Base-by-base conservation (phyloP, 2,329 filamentous ascomycete genomes). In the Fusarium lyarnte region DNA sequence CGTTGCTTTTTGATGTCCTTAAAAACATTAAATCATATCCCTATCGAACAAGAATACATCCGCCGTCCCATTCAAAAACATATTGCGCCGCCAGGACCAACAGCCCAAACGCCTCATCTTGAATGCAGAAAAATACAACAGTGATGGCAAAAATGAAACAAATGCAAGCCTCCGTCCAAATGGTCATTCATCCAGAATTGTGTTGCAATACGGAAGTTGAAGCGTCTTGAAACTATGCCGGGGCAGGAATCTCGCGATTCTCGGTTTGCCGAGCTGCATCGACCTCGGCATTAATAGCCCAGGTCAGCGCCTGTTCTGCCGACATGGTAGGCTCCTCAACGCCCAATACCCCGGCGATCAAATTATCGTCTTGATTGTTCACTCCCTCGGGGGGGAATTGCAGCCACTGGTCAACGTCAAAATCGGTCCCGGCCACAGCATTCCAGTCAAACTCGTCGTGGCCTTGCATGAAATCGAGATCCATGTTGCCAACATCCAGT, bases 391-490 rank as follows among this genome's bases (percentile, higher is more conserved):
- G 83, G 10, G 87, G 87, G 69, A 88, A 90, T 66, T 89, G 86
- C 27, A 90, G 81, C 86, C 87, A 90, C 73, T 89, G 87, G 63
- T 89, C 87, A 58, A 89, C 87, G 61, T 90, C 87, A 65, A 89
- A 85, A 67, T 88, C 87, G 13, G 86, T 85, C 10, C 84, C 86
- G 21, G 85, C 81, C 8, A 87, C 81, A 25, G 84, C 84, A 70
- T 86, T 86, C 87, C 87, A 89, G 70, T 88, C 87, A 62, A 88
- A 87, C 57, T 85, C 85, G 49, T 85, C 84, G 54, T 84, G 83
- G 35, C 82, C 82, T 58, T 83, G 81, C 74, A 83, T 81, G 52
- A 87, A 84, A 74, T 87, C 85, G 52, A 86, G 81, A 53, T 86
- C 85, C 70, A 85, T 79, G 14, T 79, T 75, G 21, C 81, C 81